Evolutionary conservation across 805 yeast genomes (phyloP).

Genomic region (Kodamaea lidongshanica): DNA sequence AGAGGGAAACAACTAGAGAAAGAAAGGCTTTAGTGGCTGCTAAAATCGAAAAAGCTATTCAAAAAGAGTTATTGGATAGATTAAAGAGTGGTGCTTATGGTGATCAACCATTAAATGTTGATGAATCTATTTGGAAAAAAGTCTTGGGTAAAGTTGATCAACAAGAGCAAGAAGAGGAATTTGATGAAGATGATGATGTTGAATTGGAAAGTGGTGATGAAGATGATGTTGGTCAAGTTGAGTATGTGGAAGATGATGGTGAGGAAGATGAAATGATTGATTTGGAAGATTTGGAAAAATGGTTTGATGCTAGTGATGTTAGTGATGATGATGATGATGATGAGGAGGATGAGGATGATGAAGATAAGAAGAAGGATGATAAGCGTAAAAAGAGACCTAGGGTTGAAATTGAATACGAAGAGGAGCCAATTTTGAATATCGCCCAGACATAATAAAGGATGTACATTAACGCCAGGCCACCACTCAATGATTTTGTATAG

Average conservation of each 20-base stretch:
- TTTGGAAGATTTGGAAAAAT: conserved; percentile 85
- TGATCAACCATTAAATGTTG: conserved; percentile 94
- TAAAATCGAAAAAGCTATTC: conserved; percentile 92
- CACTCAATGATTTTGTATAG: too few species aligned
- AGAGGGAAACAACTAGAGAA: conserved; percentile 92
- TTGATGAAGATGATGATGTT: conserved; percentile 53
- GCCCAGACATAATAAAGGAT: too few species aligned
- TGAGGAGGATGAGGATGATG: conserved; percentile 29
- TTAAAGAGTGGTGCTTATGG: conserved; percentile 98
- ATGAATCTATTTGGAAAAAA: conserved; percentile 91
- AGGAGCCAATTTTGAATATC: conserved; percentile 31
- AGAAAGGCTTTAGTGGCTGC: conserved; percentile 97
- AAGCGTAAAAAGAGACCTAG: conserved; percentile 53
- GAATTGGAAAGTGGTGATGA: conserved; percentile 46
- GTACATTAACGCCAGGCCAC: too few species aligned
- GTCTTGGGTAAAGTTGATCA: conserved; percentile 67
- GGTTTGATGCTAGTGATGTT: conserved; percentile 52
- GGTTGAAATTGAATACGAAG: conserved; percentile 80
- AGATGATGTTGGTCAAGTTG: conserved; percentile 65
- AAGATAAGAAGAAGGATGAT: conserved; percentile 26
- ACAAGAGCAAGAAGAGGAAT: conserved; percentile 54
- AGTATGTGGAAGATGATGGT: conserved; percentile 85
- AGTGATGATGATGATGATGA: conserved; percentile 30
- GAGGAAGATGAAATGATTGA: conserved; percentile 82
- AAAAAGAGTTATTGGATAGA: conserved; percentile 89